These are phyloP conservation scores for Heterotrichella gracilis DNA, from an alignment of 352 stramenopile genomes.

Conservation along the genomic window DNA sequence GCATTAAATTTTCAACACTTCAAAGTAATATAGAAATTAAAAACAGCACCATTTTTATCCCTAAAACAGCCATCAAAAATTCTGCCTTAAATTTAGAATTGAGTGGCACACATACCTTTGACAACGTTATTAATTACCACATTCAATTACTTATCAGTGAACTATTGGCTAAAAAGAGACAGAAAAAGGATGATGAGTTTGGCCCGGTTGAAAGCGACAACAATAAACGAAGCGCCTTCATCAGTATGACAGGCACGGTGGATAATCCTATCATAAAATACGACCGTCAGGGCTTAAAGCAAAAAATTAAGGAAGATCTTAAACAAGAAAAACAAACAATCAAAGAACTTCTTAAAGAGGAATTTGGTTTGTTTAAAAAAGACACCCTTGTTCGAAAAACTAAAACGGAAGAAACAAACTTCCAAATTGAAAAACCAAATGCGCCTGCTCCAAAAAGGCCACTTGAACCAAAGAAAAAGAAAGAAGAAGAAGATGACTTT, in stretches of 20 bases:
- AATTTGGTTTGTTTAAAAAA: not conserved
- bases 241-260: not conserved
- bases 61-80: not conserved
- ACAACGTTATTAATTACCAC: not conserved
- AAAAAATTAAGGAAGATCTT: conserved; percentile 4
- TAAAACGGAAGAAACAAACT: not conserved
- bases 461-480: not conserved
- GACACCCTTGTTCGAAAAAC: not conserved
- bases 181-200: not conserved
- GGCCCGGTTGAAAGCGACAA: not conserved
- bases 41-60: not conserved
- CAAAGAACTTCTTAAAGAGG: not conserved
- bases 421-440: not conserved
- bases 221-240: not conserved
- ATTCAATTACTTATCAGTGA: not conserved
- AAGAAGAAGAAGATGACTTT: not conserved
- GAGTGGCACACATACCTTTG: not conserved
- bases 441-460: not conserved
- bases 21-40: not conserved
- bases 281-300: not conserved
- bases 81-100: not conserved
- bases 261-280: not conserved
- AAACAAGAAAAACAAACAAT: not conserved
- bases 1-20: conserved; percentile 1
- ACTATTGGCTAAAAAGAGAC: not conserved